Evolutionary conservation across 1,284 basidiomycete species (phyloP).

Genomic region (Naganishia sp.): DNA sequence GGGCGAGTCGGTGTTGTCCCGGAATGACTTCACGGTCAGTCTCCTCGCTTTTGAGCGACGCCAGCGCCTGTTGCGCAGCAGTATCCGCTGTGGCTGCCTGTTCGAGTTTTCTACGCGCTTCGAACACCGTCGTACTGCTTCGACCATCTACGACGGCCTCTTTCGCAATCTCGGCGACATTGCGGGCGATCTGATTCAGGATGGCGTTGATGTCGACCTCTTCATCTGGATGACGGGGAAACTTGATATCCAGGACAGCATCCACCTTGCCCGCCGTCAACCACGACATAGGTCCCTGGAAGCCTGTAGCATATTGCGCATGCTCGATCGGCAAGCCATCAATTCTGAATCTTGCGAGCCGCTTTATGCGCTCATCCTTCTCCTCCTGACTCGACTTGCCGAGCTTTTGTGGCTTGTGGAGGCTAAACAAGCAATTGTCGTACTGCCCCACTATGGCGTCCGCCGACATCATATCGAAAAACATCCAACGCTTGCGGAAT

Average conservation of each 20-base stretch:
- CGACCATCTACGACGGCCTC: slow-evolving; percentile 32
- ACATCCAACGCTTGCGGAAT: slow-evolving; percentile 91
- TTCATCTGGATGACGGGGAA: slow-evolving; percentile 78
- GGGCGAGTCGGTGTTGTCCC: slow-evolving; percentile 80
- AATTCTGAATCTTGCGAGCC: slow-evolving; percentile 96
- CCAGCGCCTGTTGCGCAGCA: slow-evolving; percentile 55
- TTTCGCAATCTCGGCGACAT: slow-evolving; percentile 59
- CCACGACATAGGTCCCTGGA: slow-evolving; percentile 88
- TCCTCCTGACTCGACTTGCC: slow-evolving; percentile 84
- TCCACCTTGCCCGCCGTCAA: slow-evolving; percentile 95
- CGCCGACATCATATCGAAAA: slow-evolving; percentile 87
- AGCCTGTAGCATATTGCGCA: slow-evolving; percentile 78
- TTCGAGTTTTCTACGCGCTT: background rate
- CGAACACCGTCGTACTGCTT: background rate
- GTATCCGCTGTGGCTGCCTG: slow-evolving; percentile 44
- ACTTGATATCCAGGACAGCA: slow-evolving; percentile 95
- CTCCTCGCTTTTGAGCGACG: slow-evolving; percentile 52
- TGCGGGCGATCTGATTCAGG: slow-evolving; percentile 85
- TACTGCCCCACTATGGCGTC: slow-evolving; percentile 96
- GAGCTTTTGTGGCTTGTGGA: slow-evolving; percentile 96
- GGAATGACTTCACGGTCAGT: slow-evolving; percentile 68
- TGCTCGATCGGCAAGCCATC: slow-evolving; percentile 98
- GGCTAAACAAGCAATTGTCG: slow-evolving; percentile 94
- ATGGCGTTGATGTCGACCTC: slow-evolving; percentile 77
- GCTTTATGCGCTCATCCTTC: slow-evolving; percentile 73